Evolutionary conservation across 169 alveolate genomes (phyloP), one percentile per base, ranked within the genome.

Genomic region (Eimeria sp.): DNA sequence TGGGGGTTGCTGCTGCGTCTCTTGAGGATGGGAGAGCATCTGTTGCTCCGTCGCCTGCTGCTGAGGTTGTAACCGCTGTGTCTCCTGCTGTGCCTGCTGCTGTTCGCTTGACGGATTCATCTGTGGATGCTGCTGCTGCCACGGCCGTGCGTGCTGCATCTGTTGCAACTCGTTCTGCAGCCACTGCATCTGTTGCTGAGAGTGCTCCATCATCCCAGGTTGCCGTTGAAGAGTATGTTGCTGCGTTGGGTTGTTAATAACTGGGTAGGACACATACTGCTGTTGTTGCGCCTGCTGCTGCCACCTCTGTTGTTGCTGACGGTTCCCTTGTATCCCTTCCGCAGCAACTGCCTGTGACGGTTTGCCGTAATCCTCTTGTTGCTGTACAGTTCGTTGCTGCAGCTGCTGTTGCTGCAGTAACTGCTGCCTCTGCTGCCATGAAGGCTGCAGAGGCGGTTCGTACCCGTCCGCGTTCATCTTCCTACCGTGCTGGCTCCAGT

Each of bases 341-440:
- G 22, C 30, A 1, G 88, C 65, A 25, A 14, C 63, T 6, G 30
- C 51, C 13, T 30, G 67, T 40, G 88, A 16, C 20, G 1, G 63
- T 5, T 49, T 78, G 88, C 65, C 49, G 67, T 78, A 49, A 10
- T 78, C 43, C 61, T 78, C 27, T 25, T 78, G 58, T 49, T 83
- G 45, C 91, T 51, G 70, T 45, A 14, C 63, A 4, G 16, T 61
- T 34, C 70, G 75, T 54, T 54, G 91, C 57, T 51, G 30, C 67
- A 16, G 73, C 43, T 47, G 93, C 30, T 22, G 63, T 57, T 63
- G n/a, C 45, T 83, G 91, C 91, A 6, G 75, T 75, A 6, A 25
- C 73, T 83, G 91, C 54, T 83, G 91, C 75, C n/a, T 73, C 25
- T 25, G 91, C 40, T 25, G 91, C 91, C 88, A 78, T 34, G 88